Percentiles rank a stretch among this genome's conserved stretches.
These are phyloP conservation scores for Calonectria pauciramosa DNA, from an alignment of 2,329 filamentous ascomycete species.

Conservation along the genomic window DNA sequence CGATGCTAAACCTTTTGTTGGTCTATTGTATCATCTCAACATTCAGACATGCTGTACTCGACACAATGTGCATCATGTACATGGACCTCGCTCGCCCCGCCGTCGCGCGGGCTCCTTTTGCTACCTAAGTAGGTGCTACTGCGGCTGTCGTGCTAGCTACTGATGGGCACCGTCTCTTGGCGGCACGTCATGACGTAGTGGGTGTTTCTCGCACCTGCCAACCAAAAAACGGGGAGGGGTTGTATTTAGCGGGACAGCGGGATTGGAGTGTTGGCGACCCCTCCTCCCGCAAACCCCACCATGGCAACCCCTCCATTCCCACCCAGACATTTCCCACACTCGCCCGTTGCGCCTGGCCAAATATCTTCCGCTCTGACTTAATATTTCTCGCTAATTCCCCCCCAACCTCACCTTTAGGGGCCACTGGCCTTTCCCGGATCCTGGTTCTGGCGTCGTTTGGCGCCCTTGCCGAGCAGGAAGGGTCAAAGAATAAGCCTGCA, in stretches of 20 bases:
- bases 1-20: not conserved
- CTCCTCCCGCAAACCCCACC: constrained; percentile 20
- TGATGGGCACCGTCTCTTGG: not conserved
- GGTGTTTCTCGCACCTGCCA: not conserved
- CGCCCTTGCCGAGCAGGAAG: not conserved
- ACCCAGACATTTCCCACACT: constrained; percentile 24
- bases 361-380: not conserved
- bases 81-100: not conserved
- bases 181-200: constrained; percentile 20
- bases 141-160: not conserved
- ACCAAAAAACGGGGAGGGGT: not conserved
- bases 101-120: not conserved
- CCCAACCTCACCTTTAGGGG: constrained; percentile 3
- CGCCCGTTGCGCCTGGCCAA: constrained; percentile 3
- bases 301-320: constrained; percentile 21
- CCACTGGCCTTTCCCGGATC: not conserved
- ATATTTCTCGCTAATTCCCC: not conserved
- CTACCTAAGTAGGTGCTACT: not conserved
- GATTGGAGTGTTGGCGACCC: constrained; percentile 15
- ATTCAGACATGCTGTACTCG: not conserved
- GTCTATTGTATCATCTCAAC: not conserved
- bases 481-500: not conserved
- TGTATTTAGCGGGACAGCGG: constrained; percentile 17
- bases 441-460: not conserved
- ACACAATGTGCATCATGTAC: not conserved